Percentiles rank a stretch among this genome's conserved stretches.
Conservation (phyloP, 495 filamentous ascomycete species). For the Penicillium chermesinum region DNA sequence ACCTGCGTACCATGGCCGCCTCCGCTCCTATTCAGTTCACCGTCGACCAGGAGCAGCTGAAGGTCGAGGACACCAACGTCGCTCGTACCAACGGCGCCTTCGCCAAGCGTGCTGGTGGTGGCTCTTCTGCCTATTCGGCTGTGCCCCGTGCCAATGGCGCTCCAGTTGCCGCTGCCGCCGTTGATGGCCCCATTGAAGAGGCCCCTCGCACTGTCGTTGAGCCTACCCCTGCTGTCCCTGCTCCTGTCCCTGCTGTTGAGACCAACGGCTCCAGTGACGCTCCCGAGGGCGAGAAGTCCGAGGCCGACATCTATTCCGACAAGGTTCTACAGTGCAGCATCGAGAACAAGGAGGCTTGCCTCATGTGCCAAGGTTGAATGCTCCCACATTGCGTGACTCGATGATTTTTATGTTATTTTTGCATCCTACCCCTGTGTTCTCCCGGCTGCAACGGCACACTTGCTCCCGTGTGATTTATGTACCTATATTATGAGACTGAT, state of each 20-base stretch:
- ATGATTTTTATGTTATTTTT: conserved; percentile 17
- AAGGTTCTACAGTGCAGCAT: conserved; percentile 89
- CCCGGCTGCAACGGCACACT: conserved; percentile 3
- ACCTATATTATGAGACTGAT: conserved; percentile 42
- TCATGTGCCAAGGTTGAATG: conserved; percentile 81
- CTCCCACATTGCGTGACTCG: conserved; percentile 10
- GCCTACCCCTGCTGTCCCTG: conserved; percentile 44
- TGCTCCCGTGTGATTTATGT: conserved; percentile 21
- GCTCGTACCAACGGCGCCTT: conserved; percentile 62
- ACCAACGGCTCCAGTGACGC: conserved; percentile 42
- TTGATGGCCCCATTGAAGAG: conserved; percentile 36
- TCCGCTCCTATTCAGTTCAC: conserved; percentile 98
- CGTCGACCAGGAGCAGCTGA: conserved; percentile 93
- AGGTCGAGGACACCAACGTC: conserved; percentile 79
- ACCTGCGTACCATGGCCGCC: conserved; percentile 95
- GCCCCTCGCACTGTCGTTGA: conserved; percentile 73
- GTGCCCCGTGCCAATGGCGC: conserved; percentile 53
- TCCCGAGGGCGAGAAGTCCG: conserved; percentile 44
- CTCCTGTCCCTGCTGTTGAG: conserved; percentile 24
- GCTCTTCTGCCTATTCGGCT: conserved; percentile 47
- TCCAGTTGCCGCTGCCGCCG: conserved; percentile 5
- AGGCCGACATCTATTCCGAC: conserved; percentile 84
- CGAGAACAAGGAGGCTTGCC: conserved; percentile 81
- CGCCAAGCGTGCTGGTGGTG: conserved; percentile 59
- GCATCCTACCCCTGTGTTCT: neutral